Evolutionary conservation across 208 protist genomes (phyloP).

Genomic region (Naegleria fowleri): DNA sequence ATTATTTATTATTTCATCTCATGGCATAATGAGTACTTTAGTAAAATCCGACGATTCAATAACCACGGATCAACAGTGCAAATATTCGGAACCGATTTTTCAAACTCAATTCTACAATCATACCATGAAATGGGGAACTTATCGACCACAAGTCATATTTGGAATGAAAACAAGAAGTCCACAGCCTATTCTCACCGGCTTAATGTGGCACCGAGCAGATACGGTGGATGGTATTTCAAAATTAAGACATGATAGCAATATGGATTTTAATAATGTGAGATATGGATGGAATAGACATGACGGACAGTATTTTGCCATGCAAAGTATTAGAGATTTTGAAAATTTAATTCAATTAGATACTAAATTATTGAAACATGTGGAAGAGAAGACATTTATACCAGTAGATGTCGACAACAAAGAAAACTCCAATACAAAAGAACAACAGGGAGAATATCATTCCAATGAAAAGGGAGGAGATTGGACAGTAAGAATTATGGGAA

Average conservation of each 20-base stretch:
- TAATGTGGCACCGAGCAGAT: not conserved
- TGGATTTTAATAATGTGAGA: not conserved
- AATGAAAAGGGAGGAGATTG: conserved; percentile 23
- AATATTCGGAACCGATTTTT: not conserved
- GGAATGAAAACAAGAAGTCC: conserved; percentile 28
- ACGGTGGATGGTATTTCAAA: not conserved
- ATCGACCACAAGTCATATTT: conserved; percentile 14
- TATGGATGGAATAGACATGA: conserved; percentile 19
- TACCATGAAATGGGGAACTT: conserved; percentile 27
- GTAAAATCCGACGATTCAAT: no score
- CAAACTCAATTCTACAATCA: not conserved
- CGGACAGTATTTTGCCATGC: not conserved
- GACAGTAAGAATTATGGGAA: conserved; percentile 10
- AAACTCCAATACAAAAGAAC: not conserved
- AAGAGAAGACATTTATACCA: not conserved
- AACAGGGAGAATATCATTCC: not conserved
- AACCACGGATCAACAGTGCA: no score
- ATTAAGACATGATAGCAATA: conserved; percentile 1
- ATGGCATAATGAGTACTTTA: no score
- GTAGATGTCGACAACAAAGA: not conserved
- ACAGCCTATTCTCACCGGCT: not conserved
- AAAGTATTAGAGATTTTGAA: not conserved
- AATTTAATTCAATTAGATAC: not conserved
- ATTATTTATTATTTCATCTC: no score
- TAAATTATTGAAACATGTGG: not conserved